Percentiles rank a stretch among this genome's conserved stretches.
phyloP scores from a whole-genome alignment of 78 protist species.

The Speleostelium caveatum region DNA sequence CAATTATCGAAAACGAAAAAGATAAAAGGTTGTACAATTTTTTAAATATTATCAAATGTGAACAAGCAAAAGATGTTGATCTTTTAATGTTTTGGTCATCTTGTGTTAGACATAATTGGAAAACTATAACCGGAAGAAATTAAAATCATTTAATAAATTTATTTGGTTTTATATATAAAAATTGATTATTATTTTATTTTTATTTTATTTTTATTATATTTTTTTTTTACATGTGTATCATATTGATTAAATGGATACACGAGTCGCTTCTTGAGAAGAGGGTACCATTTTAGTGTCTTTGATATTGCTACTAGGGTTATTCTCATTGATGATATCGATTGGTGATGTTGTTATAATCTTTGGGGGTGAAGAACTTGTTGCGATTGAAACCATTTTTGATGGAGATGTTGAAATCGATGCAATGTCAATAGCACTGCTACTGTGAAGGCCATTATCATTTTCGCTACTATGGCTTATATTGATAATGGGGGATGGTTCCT shows the following conservation, averaged over 20 bases:
- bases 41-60: constrained; percentile 50
- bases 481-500: no score
- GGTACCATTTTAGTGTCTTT: no score
- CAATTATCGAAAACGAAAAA: constrained; percentile 57
- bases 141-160: background rate
- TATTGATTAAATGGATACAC: no score
- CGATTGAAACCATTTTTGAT: background rate
- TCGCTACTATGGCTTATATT: no score
- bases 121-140: no score
- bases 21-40: constrained; percentile 42
- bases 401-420: background rate
- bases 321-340: background rate
- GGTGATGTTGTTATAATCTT: background rate
- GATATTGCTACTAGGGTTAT: no score
- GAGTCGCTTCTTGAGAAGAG: no score
- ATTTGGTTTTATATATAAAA: no score
- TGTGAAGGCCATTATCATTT: background rate
- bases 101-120: background rate
- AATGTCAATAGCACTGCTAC: background rate
- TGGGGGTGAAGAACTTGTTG: background rate
- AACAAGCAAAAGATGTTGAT: constrained; percentile 30
- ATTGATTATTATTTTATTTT: no score
- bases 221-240: background rate
- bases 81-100: constrained; percentile 53
- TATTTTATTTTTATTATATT: no score